These are phyloP conservation scores for Drechslerella dactyloides DNA, from an alignment of 2,329 filamentous ascomycete genomes.

Conservation along the genomic window DNA sequence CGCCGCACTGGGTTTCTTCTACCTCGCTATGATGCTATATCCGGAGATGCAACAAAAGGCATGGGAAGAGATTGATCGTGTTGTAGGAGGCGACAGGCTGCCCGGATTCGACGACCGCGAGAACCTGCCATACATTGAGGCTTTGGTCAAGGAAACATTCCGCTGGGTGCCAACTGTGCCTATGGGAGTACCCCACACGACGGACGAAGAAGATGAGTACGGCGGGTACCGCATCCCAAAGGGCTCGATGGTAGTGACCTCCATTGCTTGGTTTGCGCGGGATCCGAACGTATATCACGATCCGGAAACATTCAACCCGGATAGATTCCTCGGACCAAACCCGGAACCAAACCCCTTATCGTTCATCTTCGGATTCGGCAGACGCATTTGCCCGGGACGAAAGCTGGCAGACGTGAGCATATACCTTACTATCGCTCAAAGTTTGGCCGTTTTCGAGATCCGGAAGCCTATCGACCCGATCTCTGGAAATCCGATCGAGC, in stretches of 20 bases:
- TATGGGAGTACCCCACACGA: conserved; percentile 61
- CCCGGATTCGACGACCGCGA: conserved; percentile 63
- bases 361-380: conserved; percentile 62
- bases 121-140: conserved; percentile 64
- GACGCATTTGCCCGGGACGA: conserved; percentile 64
- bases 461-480: conserved; percentile 29
- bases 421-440: conserved; percentile 66
- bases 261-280: conserved; percentile 63
- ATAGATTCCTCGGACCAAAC: conserved; percentile 49
- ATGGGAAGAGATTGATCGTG: conserved; percentile 62
- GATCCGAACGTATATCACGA: conserved; percentile 57
- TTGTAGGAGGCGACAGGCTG: conserved; percentile 62
- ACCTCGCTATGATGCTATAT: conserved; percentile 63
- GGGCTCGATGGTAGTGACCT: conserved; percentile 60
- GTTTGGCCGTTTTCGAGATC: conserved; percentile 67
- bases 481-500: conserved; percentile 28
- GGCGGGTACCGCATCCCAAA: conserved; percentile 62
- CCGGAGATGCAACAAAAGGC: conserved; percentile 61
- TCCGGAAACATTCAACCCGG: conserved; percentile 53
- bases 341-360: conserved; percentile 55
- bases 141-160: conserved; percentile 65
- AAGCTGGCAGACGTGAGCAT: conserved; percentile 68
- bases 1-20: conserved; percentile 59
- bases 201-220: conserved; percentile 60
- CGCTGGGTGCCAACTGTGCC: conserved; percentile 63